Base-by-base conservation (phyloP, 768 basidiomycete genomes). In the Psilocybe cubensis region DNA sequence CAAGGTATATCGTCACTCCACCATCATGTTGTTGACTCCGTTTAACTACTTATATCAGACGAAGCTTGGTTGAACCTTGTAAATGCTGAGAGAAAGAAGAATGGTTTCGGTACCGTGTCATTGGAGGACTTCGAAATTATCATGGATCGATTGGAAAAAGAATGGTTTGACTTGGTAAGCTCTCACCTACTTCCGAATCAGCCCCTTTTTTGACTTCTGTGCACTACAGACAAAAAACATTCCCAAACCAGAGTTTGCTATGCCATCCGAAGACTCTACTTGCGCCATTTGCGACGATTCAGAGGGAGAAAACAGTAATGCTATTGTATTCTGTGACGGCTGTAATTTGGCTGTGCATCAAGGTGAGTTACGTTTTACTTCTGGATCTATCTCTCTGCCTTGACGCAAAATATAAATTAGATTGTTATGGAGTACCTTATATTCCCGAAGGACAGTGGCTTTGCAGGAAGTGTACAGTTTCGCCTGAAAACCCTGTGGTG, bases 361-460 rank as follows among this genome's bases (percentile, higher is more conserved):
- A 83, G 96, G 96, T 92, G 58, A 52, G 82, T 63, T 12, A 12
- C 29, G 14, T 14, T 3, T 17, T 7, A 6, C 17, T 47, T 45
- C 50, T 14, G 28, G 18, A 56, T 29, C 7, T 51, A 42, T 5
- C 50, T 41, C 25, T 44, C 45, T 17, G 7, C 18, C 43, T 51
- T 11, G 59, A n/a, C 14, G 27, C 45, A 21, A 24, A 38, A 38
- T 44, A 4, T 38, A 11, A 40, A 27, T 2, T 61, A 97, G 97
- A 99, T 70, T 99, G 97, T 68, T 99, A 99, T 67, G 97, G 97
- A 18, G 94, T 99, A 1, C 97, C 97, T 10, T 99, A 99, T 69
- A 98, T 99, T 57, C 97, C 97, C 0, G 97, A 99, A 76, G 97
- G 97, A 1, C 97, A 99, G 71, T 99, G 97, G 97, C 83, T 99